Conservation (phyloP, 2,329 filamentous ascomycete species). For the Xylaria sp. region DNA sequence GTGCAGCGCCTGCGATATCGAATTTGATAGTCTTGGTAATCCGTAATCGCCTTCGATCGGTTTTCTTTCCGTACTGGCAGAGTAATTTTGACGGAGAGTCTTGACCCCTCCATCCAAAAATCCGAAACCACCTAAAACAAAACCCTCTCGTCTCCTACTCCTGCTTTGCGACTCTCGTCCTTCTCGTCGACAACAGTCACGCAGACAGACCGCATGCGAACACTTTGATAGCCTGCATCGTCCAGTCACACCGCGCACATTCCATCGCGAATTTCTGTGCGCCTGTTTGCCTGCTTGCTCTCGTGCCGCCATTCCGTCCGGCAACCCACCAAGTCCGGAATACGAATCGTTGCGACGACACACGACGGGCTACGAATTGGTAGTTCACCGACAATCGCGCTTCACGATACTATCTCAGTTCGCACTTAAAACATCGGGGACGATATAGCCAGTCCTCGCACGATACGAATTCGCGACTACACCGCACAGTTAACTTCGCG, state of each 20-base stretch:
- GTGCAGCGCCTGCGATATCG: not conserved
- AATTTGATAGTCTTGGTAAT: not conserved
- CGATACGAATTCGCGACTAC: not conserved
- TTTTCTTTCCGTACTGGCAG: not conserved
- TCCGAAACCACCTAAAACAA: not conserved
- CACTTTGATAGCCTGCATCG: not conserved
- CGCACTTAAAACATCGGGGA: not conserved
- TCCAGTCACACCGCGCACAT: not conserved
- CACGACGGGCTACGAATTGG: not conserved
- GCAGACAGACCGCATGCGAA: not conserved
- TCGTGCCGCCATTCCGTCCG: not conserved
- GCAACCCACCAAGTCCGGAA: not conserved
- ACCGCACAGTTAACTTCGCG: slow-evolving; percentile 8
- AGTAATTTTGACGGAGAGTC: not conserved
- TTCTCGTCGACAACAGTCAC: not conserved
- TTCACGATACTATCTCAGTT: not conserved
- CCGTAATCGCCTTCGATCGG: not conserved
- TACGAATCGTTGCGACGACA: not conserved
- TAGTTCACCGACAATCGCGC: not conserved
- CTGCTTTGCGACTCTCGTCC: not conserved
- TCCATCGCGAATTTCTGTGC: not conserved
- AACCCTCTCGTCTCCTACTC: not conserved
- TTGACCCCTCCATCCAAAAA: not conserved
- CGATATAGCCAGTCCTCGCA: not conserved
- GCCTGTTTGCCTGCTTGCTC: not conserved